These are phyloP conservation scores for Cornus florida DNA, from an alignment of 148 eudicot genomes.

Conservation along the genomic window DNA sequence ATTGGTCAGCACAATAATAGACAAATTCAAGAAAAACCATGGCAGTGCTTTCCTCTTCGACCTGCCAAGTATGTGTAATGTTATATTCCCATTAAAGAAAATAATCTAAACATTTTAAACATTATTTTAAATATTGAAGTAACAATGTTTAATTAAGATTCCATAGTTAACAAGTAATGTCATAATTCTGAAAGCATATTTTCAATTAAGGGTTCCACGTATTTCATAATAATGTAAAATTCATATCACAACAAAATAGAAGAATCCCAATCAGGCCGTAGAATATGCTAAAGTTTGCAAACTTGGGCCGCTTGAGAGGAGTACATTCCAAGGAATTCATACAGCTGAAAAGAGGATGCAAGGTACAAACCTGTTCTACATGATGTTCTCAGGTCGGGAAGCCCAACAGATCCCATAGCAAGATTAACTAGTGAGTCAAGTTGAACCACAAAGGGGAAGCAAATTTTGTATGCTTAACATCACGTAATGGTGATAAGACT, in stretches of 20 bases:
- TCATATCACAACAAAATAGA: neutral
- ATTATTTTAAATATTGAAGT: neutral
- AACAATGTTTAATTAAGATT: neutral
- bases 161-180: neutral
- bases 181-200: neutral
- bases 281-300: neutral
- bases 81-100: neutral
- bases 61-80: constrained; percentile 46
- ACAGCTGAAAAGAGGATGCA: neutral
- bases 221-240: neutral
- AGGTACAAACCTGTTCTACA: neutral
- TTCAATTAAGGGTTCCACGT: neutral
- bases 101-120: neutral
- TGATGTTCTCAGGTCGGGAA: no score
- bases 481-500: neutral
- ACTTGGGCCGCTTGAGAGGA: neutral
- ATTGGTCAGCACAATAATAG: constrained; percentile 56
- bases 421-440: neutral
- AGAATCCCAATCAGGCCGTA: neutral
- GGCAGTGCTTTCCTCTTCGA: constrained; percentile 22
- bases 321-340: neutral
- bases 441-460: neutral
- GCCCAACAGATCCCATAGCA: neutral
- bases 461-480: neutral
- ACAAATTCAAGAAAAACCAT: constrained; percentile 63